These are phyloP conservation scores for Ogataea nitratoaversa DNA, from an alignment of 805 yeast species.

Conservation along the genomic window DNA sequence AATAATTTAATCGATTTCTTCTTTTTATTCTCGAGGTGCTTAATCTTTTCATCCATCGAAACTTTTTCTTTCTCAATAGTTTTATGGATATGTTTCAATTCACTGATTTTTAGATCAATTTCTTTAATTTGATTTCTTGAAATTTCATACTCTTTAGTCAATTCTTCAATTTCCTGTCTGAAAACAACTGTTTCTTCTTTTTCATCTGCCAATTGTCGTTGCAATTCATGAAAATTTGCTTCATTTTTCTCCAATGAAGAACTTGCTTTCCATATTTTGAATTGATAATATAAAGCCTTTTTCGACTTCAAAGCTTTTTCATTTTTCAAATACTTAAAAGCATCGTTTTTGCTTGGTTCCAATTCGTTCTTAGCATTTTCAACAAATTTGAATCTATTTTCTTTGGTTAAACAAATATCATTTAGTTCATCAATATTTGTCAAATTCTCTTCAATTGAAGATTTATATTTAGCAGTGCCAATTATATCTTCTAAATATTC, in stretches of 20 bases:
- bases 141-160: constrained; percentile 28
- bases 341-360: constrained; percentile 63
- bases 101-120: constrained; percentile 24
- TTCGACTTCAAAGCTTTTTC: constrained; percentile 59
- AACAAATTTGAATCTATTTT: constrained; percentile 72
- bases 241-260: constrained; percentile 37
- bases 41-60: constrained; percentile 70
- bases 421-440: constrained; percentile 67
- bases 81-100: constrained; percentile 34
- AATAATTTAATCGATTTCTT: constrained; percentile 56
- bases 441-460: constrained; percentile 61
- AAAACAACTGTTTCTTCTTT: constrained; percentile 37
- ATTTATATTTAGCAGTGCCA: constrained; percentile 85
- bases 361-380: constrained; percentile 63
- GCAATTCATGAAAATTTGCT: constrained; percentile 31
- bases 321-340: constrained; percentile 56
- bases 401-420: constrained; percentile 77
- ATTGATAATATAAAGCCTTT: constrained; percentile 55
- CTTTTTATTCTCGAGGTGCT: constrained; percentile 55
- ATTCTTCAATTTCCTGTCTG: constrained; percentile 31
- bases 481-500: constrained; percentile 96
- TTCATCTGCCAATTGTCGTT: constrained; percentile 41
- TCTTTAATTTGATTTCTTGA: constrained; percentile 21
- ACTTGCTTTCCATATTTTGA: constrained; percentile 38
- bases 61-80: constrained; percentile 56